Conservation (phyloP, 768 basidiomycete genomes). For the Leucosporidium yakuticum region DNA sequence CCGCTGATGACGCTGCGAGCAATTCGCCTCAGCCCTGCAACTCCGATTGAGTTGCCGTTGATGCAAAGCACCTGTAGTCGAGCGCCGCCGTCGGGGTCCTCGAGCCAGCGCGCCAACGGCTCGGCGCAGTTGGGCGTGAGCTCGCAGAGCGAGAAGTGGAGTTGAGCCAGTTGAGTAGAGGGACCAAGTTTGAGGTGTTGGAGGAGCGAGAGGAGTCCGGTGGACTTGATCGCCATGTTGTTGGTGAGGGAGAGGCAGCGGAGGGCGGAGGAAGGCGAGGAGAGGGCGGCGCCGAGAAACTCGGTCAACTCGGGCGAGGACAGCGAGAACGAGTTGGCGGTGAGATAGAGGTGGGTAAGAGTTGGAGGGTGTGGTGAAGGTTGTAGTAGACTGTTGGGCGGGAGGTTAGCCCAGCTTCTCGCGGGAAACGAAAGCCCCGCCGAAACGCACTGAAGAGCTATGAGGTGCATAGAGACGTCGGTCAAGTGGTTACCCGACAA, state of each 20-base stretch:
- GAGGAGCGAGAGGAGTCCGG: slow-evolving; percentile 12
- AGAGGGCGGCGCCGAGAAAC: slow-evolving; percentile 23
- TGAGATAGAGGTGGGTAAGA: slow-evolving; percentile 19
- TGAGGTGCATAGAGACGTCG: slow-evolving; percentile 29
- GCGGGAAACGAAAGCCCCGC: no score
- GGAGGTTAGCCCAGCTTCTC: no score
- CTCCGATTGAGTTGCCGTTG: slow-evolving; percentile 10
- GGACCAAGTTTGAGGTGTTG: slow-evolving; percentile 15
- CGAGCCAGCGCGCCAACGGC: slow-evolving; percentile 22
- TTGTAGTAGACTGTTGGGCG: slow-evolving; percentile 10
- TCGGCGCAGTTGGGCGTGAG: slow-evolving; percentile 25
- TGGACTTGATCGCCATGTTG: slow-evolving; percentile 8
- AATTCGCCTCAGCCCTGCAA: slow-evolving; percentile 15
- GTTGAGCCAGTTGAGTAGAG: slow-evolving; percentile 12
- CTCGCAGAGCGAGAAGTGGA: slow-evolving; percentile 18
- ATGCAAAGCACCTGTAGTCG: slow-evolving; percentile 19
- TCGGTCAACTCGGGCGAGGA: slow-evolving; percentile 16
- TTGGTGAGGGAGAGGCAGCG: slow-evolving; percentile 26
- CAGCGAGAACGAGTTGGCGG: slow-evolving; percentile 22
- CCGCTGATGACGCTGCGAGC: slow-evolving; percentile 16
- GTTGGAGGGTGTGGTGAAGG: slow-evolving; percentile 25
- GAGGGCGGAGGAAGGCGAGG: slow-evolving; percentile 19
- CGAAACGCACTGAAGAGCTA: slow-evolving; percentile 18
- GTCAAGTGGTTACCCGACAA: slow-evolving; percentile 8
- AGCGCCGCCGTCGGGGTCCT: slow-evolving; percentile 10